Conservation (phyloP, 2,329 filamentous ascomycete genomes). For the Amylocarpus encephaloides region DNA sequence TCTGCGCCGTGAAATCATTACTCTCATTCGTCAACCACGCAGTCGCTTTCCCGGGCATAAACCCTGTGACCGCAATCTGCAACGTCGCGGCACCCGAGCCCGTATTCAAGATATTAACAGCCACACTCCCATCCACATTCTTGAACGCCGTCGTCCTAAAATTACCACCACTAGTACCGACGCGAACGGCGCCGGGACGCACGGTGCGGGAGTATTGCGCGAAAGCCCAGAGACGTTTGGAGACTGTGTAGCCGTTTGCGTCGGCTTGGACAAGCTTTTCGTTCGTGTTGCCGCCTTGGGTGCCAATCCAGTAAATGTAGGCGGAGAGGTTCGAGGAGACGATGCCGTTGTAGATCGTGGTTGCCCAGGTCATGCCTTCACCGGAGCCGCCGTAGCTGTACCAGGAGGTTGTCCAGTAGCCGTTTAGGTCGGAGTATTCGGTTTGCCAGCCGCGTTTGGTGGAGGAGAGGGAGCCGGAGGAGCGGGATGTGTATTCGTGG, state of each 20-base stretch:
- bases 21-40: constrained; percentile 13
- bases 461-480: constrained; percentile 37
- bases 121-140: constrained; percentile 18
- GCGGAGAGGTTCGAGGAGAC: constrained; percentile 42
- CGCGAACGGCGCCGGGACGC: constrained; percentile 5
- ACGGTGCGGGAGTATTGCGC: constrained; percentile 6
- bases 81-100: constrained; percentile 4
- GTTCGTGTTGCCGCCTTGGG: constrained; percentile 30
- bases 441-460: constrained; percentile 44
- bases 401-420: constrained; percentile 40
- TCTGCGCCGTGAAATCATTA: constrained; percentile 6
- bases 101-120: constrained; percentile 18
- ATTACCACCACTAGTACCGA: constrained; percentile 3
- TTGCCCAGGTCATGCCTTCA: constrained; percentile 51
- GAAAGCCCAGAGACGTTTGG: constrained; percentile 14
- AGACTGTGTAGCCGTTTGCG: constrained; percentile 5
- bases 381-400: constrained; percentile 40
- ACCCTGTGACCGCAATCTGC: constrained; percentile 6
- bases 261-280: constrained; percentile 25
- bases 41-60: constrained; percentile 3
- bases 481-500: constrained; percentile 37
- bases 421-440: constrained; percentile 43
- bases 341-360: constrained; percentile 45
- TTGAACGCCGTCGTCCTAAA: constrained; percentile 13
- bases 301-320: constrained; percentile 50